Evolutionary conservation across 2,329 filamentous ascomycete species (phyloP), one percentile per base, ranked within the genome.

Genomic region (Dissoconium aciculare): DNA sequence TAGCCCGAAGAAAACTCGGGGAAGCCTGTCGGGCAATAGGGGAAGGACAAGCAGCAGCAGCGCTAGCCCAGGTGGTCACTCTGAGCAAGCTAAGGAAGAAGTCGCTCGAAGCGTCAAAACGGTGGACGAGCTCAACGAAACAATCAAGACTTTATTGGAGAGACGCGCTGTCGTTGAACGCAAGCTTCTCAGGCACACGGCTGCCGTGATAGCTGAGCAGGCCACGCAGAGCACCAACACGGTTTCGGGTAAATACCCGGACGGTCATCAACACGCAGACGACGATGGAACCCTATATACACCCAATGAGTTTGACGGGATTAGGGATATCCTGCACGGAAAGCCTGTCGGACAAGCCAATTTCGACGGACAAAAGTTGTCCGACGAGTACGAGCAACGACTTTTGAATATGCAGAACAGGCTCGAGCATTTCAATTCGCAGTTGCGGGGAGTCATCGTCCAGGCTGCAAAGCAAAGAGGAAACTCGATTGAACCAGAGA

Each of bases 171-270:
- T 78, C 35, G 69, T 81, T 5, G 80, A 91, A 47, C 71, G 70
- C 45, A 71, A 74, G 38, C 60, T 98, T 26, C 61, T 95, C 30
- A 75, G 87, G 53, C 89, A 98, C 53, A 95, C 87, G 0, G 85
- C 89, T 10, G 87, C 82, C 26, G 81, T 98, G 23, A 61, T 98
- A 32, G 69, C 92, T 54, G 91, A 85, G 5, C 85, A 95, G 56
- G 33, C 40, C 3, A 41, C 32, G 10, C 31, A 35, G 19, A 17
- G 17, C 34, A 11, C 35, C 37, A 23, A 32, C 33, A 16, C 30
- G 35, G 38, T 26, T 11, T 36, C 33, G 21, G 28, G 31, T n/a
- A 15, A 31, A 13, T 30, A 38, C 23, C 21, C 39, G 11, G 41
- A 38, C 27, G 38, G 36, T 21, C 35, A 38, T 13, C 26, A 37